These are phyloP conservation scores for Remersonia thermophila DNA, from an alignment of 2,329 filamentous ascomycete genomes.

Conservation along the genomic window DNA sequence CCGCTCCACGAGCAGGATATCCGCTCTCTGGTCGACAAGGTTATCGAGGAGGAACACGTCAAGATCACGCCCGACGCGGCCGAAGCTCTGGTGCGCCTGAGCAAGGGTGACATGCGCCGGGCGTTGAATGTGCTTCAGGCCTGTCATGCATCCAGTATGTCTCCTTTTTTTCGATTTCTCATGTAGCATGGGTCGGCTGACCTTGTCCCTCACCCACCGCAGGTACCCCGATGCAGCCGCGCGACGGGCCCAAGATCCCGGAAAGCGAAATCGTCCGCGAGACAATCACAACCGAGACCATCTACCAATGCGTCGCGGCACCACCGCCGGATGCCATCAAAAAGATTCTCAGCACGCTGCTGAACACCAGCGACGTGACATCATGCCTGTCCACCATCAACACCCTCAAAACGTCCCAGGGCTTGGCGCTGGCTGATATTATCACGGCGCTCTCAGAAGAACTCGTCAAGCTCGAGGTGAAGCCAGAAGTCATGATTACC, in stretches of 20 bases:
- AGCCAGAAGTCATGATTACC: conserved; percentile 71
- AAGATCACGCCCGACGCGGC: conserved; percentile 71
- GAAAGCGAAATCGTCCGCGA: conserved; percentile 62
- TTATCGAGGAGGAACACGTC: conserved; percentile 76
- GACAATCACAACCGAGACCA: conserved; percentile 73
- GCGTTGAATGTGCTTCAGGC: conserved; percentile 93
- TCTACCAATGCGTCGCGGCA: conserved; percentile 95
- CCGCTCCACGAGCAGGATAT: conserved; percentile 86
- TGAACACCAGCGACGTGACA: conserved; percentile 76
- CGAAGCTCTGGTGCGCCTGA: conserved; percentile 72
- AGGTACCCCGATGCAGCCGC: conserved; percentile 57
- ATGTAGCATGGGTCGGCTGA: background rate
- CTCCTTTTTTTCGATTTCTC: background rate
- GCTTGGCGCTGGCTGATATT: conserved; percentile 86
- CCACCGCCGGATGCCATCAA: conserved; percentile 82
- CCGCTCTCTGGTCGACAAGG: conserved; percentile 70
- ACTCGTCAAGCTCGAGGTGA: conserved; percentile 69
- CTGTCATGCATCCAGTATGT: conserved; percentile 80
- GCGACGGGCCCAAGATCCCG: conserved; percentile 45
- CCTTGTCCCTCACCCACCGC: conserved; percentile 8
- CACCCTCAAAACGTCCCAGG: conserved; percentile 71
- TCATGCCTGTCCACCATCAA: conserved; percentile 82
- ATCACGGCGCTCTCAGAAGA: conserved; percentile 78
- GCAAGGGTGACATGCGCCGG: conserved; percentile 91
- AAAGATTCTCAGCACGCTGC: conserved; percentile 70